Base-by-base conservation (phyloP, 2,329 filamentous ascomycete species). In the Plectosphaerella cucumerina region DNA sequence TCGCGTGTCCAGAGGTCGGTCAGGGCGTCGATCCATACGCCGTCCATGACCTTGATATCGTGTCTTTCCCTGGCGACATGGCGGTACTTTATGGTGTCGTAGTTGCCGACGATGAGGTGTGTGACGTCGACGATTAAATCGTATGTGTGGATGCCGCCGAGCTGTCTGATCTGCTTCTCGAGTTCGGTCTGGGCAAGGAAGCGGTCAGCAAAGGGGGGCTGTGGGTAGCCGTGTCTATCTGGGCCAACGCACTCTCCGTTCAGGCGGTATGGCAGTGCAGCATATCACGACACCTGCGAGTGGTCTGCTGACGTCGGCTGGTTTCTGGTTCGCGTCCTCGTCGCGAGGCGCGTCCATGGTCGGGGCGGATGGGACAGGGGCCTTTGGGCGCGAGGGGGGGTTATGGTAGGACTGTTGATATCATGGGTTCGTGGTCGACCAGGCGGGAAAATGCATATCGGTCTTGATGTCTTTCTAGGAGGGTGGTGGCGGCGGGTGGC, bases 91-190 rank as follows among this genome's bases (percentile, higher is more conserved):
- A 88, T 84, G 1, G 93, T 97, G 65, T 93, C 83, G 62, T 90
- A 88, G 61, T 89, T 86, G 66, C 92, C 94, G 55, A 96, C 90
- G 56, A 99, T 81, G 44, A 99, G 84, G 72, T 99, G 94, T 5
- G 94, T 97, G 45, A 96, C 90, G 67, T 97, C 90, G 51, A 89
- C 89, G n/a, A 92, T 97, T 43, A 99, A 82, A 67, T 99, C 92
- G 68, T 91, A 87, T 61, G 89, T 91, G 76, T 96, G 89, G 53
- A 81, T 70, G 47, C 92, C 94, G 57, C 94, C 94, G 76, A 99
- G 90, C 64, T 96, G 84, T 56, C 76, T 70, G 17, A 89, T 88
- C 54, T 84, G 82, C 46, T 76, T 70, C 15, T 81, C 82, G 46
- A 90, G 76, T 49, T 82, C 74, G 42, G 71, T 70, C 77, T 80